Evolutionary conservation across 192 early-diverging fungal species (phyloP).

Genomic region (Umbelopsis isabellina): DNA sequence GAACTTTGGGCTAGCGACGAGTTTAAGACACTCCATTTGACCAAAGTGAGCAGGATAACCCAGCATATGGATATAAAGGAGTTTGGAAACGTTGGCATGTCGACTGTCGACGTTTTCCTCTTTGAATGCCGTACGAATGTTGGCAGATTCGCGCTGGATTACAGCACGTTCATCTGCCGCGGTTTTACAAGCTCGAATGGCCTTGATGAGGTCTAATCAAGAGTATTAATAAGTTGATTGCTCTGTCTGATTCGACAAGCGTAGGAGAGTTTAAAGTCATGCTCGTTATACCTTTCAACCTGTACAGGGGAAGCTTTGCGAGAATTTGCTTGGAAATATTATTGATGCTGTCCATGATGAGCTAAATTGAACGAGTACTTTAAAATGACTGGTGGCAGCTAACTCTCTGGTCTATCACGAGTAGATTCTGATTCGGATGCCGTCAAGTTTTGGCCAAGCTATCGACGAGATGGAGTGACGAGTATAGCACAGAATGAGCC

Average conservation of each 20-base stretch:
- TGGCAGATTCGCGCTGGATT: conserved; percentile 94
- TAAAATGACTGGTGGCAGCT: background rate
- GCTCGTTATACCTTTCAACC: conserved; percentile 36
- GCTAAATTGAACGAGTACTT: background rate
- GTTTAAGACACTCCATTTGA: conserved; percentile 98
- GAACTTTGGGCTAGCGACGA: conserved; percentile 91
- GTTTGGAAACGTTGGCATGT: conserved; percentile 94
- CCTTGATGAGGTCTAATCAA: conserved; percentile 91
- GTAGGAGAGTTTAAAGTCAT: background rate
- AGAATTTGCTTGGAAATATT: conserved; percentile 46
- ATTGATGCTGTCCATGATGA: conserved; percentile 44
- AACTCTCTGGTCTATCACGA: background rate
- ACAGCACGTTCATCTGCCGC: conserved; percentile 98
- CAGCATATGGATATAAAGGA: conserved; percentile 98
- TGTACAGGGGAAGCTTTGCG: conserved; percentile 41
- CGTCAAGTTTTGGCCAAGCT: background rate
- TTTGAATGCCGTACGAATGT: conserved; percentile 95
- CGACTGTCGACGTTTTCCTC: conserved; percentile 91
- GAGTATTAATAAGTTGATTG: background rate
- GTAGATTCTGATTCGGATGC: background rate
- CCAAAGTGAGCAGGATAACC: conserved; percentile 99
- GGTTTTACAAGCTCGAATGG: conserved; percentile 96
- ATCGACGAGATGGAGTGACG: background rate
- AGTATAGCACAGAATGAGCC: background rate
- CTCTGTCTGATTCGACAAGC: background rate